Conservation (phyloP, 1,139 yeast genomes). For the Geotrichum citri-aurantii region DNA sequence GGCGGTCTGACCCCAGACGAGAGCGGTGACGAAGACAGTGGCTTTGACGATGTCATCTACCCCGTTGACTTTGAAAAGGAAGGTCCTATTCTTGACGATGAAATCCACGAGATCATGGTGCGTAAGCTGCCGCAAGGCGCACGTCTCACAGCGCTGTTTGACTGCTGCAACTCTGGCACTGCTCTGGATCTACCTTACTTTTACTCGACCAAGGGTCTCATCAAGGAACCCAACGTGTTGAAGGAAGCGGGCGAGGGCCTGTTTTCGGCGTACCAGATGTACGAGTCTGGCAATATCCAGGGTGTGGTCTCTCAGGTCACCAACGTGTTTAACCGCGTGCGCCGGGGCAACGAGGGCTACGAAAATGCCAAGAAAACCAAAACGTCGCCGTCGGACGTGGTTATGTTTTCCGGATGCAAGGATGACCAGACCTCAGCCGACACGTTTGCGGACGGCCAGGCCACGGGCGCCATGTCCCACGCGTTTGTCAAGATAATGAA, state of each 20-base stretch:
- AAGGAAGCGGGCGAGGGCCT: conserved; percentile 81
- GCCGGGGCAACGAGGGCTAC: conserved; percentile 36
- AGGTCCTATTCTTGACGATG: conserved; percentile 79
- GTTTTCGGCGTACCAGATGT: conserved; percentile 60
- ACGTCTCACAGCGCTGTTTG: conserved; percentile 80
- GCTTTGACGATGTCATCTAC: conserved; percentile 82
- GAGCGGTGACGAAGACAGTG: conserved; percentile 90
- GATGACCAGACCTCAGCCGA: conserved; percentile 79
- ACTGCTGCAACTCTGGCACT: conserved; percentile 92
- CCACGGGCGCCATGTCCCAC: conserved; percentile 94
- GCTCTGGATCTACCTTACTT: conserved; percentile 83
- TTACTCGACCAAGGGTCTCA: conserved; percentile 84
- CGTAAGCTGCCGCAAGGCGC: conserved; percentile 74
- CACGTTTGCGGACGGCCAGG: conserved; percentile 66
- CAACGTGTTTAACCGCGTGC: conserved; percentile 47
- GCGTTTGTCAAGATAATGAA: conserved; percentile 71
- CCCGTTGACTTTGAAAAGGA: conserved; percentile 77
- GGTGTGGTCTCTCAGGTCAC: conserved; percentile 48
- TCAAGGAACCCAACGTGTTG: conserved; percentile 82
- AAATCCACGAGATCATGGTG: conserved; percentile 78
- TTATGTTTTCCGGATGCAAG: conserved; percentile 83
- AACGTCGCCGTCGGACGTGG: conserved; percentile 83
- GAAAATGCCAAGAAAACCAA: conserved; percentile 50
- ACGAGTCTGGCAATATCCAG: conserved; percentile 62
- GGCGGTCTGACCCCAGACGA: conserved; percentile 78